Evolutionary conservation across 257 asterid species (phyloP).

Genomic region (Forsythia suspensa): DNA sequence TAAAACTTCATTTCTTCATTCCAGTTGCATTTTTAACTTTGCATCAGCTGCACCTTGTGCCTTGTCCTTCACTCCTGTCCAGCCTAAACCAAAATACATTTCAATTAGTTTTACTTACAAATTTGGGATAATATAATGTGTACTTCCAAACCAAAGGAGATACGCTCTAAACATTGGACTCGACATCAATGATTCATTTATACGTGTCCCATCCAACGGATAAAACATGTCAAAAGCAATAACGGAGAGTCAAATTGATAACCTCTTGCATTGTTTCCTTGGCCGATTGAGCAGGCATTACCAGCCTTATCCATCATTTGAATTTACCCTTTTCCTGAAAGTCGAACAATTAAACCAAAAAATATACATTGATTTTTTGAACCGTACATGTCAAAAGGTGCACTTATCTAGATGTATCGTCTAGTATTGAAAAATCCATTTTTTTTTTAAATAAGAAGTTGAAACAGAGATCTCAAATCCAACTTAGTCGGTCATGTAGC

Average conservation of each 20-base stretch:
- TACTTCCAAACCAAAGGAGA: too few species aligned
- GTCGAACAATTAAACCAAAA: not conserved
- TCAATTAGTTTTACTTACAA: too few species aligned
- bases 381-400: too few species aligned
- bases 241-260: not conserved
- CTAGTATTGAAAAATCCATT: too few species aligned
- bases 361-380: not conserved
- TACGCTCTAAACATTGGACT: too few species aligned
- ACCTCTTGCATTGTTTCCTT: slow-evolving; percentile 55
- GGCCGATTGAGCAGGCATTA: slow-evolving; percentile 57
- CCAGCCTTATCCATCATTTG: slow-evolving; percentile 56
- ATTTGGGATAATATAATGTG: too few species aligned
- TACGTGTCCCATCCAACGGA: not conserved
- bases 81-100: not conserved
- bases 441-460: not conserved
- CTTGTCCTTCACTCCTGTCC: not conserved
- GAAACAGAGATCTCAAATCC: too few species aligned
- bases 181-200: too few species aligned
- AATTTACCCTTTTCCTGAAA: slow-evolving; percentile 58
- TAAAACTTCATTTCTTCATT: not conserved
- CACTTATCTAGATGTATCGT: too few species aligned
- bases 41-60: not conserved
- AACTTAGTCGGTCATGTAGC: too few species aligned
- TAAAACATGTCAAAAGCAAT: not conserved
- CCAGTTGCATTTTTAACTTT: slow-evolving; percentile 5